Conservation (phyloP, 164 flowering plant species). For the Kingdonia uniflora region DNA sequence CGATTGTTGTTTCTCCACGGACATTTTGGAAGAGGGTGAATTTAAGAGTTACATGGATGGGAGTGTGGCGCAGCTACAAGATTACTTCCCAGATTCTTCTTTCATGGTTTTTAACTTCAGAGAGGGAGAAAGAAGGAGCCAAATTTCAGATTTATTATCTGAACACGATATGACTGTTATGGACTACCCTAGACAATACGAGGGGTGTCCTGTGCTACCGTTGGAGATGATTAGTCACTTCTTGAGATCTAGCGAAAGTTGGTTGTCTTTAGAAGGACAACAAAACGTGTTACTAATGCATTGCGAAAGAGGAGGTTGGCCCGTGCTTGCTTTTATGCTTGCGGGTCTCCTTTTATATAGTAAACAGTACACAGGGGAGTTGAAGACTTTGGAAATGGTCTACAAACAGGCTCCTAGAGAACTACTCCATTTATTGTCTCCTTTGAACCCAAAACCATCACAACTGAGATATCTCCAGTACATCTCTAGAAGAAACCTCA, state of each 20-base stretch:
- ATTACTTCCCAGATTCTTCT: slow-evolving; percentile 78
- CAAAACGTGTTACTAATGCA: slow-evolving; percentile 92
- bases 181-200: slow-evolving; percentile 91
- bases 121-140: slow-evolving; percentile 80
- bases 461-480: slow-evolving; percentile 91
- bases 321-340: slow-evolving; percentile 91
- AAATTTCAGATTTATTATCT: slow-evolving; percentile 62
- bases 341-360: slow-evolving; percentile 78
- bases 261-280: slow-evolving; percentile 87
- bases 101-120: slow-evolving; percentile 94
- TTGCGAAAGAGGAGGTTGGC: slow-evolving; percentile 98
- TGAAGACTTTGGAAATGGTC: slow-evolving; percentile 89
- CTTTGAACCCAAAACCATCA: slow-evolving; percentile 88
- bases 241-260: slow-evolving; percentile 81
- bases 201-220: slow-evolving; percentile 76
- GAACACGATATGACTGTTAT: slow-evolving; percentile 89
- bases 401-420: slow-evolving; percentile 94
- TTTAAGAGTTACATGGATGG: slow-evolving; percentile 76
- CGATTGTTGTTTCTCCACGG: slow-evolving; percentile 93
- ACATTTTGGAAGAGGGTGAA: slow-evolving; percentile 72
- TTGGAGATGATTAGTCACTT: slow-evolving; percentile 89
- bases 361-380: slow-evolving; percentile 86
- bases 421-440: slow-evolving; percentile 68
- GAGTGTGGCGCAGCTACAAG: slow-evolving; percentile 78
- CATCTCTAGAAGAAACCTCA: slow-evolving; percentile 66